phyloP scores from a whole-genome alignment of 23 red algal species.

The Porphyridium purpureum region DNA sequence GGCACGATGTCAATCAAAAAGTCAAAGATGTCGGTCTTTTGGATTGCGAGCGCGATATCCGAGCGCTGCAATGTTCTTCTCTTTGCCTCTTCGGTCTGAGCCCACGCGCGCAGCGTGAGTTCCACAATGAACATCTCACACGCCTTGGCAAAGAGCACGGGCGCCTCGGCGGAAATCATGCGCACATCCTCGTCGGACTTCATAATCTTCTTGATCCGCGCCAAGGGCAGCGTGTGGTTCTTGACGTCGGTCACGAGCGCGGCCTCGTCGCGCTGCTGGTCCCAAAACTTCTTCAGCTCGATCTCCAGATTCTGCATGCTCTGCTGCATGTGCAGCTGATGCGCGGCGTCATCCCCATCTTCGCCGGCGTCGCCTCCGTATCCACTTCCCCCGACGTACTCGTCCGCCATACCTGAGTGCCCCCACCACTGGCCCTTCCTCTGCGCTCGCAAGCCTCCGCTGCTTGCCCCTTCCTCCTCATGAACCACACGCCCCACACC shows the following conservation, averaged over 20 bases:
- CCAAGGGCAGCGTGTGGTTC: slow-evolving; percentile 89
- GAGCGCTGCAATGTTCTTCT: slow-evolving; percentile 81
- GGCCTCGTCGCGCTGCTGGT: slow-evolving; percentile 60
- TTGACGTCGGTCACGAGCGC: slow-evolving; percentile 83
- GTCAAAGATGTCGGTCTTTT: slow-evolving; percentile 99
- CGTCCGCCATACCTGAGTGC: no score
- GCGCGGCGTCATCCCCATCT: no score
- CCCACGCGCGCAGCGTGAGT: slow-evolving; percentile 89
- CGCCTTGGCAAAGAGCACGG: slow-evolving; percentile 92
- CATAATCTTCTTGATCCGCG: slow-evolving; percentile 99
- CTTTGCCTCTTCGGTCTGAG: slow-evolving; percentile 89
- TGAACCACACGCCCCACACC: no score
- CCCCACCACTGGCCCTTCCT: no score
- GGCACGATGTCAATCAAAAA: slow-evolving; percentile 99
- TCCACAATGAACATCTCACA: slow-evolving; percentile 99
- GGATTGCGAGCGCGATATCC: slow-evolving; percentile 87
- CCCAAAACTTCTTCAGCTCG: slow-evolving; percentile 57
- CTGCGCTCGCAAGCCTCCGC: no score
- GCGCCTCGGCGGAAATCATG: slow-evolving; percentile 98
- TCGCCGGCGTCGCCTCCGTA: no score
- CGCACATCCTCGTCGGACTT: slow-evolving; percentile 99
- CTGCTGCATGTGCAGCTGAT: slow-evolving; percentile 40
- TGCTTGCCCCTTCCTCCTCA: no score
- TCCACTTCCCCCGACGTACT: no score
- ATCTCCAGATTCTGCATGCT: slow-evolving; percentile 44